phyloP scores from a whole-genome alignment of 1,284 basidiomycete species.

The Phenoliferia sp. region DNA sequence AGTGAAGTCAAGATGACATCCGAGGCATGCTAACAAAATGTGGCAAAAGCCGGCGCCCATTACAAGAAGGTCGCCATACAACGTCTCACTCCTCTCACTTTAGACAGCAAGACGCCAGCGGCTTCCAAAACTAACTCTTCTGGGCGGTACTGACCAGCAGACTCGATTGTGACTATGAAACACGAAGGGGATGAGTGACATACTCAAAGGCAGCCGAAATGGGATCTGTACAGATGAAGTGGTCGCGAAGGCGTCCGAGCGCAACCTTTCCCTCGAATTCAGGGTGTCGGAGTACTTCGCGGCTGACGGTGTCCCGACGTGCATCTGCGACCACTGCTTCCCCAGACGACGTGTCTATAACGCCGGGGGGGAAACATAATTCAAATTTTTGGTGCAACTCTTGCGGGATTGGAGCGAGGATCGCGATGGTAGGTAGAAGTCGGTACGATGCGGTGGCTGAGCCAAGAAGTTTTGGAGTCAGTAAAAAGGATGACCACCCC shows the following conservation, averaged over 20 bases:
- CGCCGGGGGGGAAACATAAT: slow-evolving; percentile 82
- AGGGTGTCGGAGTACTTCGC: slow-evolving; percentile 86
- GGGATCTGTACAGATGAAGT: slow-evolving; percentile 79
- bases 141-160: slow-evolving; percentile 79
- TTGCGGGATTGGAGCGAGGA: slow-evolving; percentile 63
- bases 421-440: slow-evolving; percentile 78
- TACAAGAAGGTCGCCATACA: not conserved
- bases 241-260: slow-evolving; percentile 81
- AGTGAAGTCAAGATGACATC: too few relatives aligned
- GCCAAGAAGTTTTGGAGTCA: not conserved
- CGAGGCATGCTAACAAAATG: too few relatives aligned
- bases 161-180: slow-evolving; percentile 74
- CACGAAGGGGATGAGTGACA: not conserved
- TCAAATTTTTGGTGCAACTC: slow-evolving; percentile 68
- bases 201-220: not conserved
- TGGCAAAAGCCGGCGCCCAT: not conserved
- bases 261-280: slow-evolving; percentile 84
- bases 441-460: slow-evolving; percentile 91
- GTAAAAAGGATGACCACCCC: too few relatives aligned
- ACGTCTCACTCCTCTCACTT: slow-evolving; percentile 49
- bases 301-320: slow-evolving; percentile 82
- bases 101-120: slow-evolving; percentile 73
- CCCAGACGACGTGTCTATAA: slow-evolving; percentile 70
- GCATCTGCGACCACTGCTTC: slow-evolving; percentile 55
- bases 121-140: slow-evolving; percentile 80